Percentiles rank a stretch among this genome's conserved stretches.
Evolutionary conservation across 2,329 filamentous ascomycete genomes (phyloP).

Genomic region (Talaromyces sp.): DNA sequence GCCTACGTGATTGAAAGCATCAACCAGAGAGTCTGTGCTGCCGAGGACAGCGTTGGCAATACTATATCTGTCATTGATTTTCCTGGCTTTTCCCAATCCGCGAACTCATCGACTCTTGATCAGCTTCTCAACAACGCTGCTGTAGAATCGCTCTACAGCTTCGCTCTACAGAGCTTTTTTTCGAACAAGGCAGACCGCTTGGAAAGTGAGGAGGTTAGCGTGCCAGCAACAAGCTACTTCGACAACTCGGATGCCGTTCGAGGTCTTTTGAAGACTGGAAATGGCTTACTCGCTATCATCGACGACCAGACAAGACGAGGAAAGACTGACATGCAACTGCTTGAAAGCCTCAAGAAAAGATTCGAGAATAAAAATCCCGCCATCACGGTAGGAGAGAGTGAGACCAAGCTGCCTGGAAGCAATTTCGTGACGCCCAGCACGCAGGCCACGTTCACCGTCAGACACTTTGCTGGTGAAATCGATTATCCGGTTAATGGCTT

Average conservation of each 20-base stretch:
- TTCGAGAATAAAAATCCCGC: constrained; percentile 94
- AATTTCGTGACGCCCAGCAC: constrained; percentile 85
- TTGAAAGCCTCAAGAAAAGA: constrained; percentile 86
- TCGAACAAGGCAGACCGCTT: constrained; percentile 89
- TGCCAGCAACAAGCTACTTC: constrained; percentile 92
- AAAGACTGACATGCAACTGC: constrained; percentile 80
- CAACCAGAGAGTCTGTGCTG: constrained; percentile 83
- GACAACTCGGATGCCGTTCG: constrained; percentile 95
- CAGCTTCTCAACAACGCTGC: constrained; percentile 94
- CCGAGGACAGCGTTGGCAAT: constrained; percentile 85
- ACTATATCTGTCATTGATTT: constrained; percentile 96
- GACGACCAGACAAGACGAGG: constrained; percentile 93
- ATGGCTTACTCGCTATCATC: constrained; percentile 87
- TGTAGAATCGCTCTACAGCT: constrained; percentile 86
- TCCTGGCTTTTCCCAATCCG: constrained; percentile 83
- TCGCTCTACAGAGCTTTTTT: constrained; percentile 93
- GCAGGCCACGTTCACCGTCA: constrained; percentile 79
- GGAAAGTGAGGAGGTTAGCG: constrained; percentile 86
- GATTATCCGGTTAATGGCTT: constrained; percentile 86
- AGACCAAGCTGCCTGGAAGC: constrained; percentile 74
- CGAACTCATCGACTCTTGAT: constrained; percentile 81
- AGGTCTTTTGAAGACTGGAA: constrained; percentile 85
- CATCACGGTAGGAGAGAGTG: constrained; percentile 73
- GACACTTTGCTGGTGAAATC: constrained; percentile 93
- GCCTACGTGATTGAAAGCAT: constrained; percentile 90